phyloP scores from a whole-genome alignment of 2,329 filamentous ascomycete species.

The Canariomyces notabilis region DNA sequence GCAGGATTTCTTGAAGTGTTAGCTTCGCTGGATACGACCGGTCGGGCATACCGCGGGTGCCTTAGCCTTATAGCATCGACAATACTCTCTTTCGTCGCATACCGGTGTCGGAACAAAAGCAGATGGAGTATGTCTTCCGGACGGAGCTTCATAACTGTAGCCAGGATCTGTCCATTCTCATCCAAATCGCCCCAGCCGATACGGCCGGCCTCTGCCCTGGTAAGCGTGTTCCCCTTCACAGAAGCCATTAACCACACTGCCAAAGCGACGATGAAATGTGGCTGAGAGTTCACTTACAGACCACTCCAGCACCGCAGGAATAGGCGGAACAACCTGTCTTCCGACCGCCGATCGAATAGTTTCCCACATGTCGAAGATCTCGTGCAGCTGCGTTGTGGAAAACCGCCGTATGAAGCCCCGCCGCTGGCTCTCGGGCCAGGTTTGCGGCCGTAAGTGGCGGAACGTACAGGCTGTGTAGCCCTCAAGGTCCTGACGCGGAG shows the following conservation, averaged over 20 bases:
- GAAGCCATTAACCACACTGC: neutral
- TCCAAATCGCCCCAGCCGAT: constrained; percentile 28
- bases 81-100: constrained; percentile 39
- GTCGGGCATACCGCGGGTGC: constrained; percentile 30
- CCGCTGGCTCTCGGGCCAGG: constrained; percentile 34
- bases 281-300: constrained; percentile 11
- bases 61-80: constrained; percentile 37
- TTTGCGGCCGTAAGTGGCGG: constrained; percentile 23
- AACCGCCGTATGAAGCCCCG: constrained; percentile 41
- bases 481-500: constrained; percentile 1
- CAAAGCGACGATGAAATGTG: neutral
- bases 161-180: constrained; percentile 30
- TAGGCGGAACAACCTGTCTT: constrained; percentile 43
- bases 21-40: neutral
- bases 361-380: constrained; percentile 42
- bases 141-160: constrained; percentile 43
- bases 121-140: constrained; percentile 47
- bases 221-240: constrained; percentile 22
- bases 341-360: constrained; percentile 42
- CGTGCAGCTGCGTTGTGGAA: constrained; percentile 40
- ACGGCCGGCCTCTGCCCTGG: constrained; percentile 22
- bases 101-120: constrained; percentile 42
- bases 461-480: neutral
- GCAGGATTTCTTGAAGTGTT: neutral
- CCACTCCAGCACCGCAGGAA: constrained; percentile 19